These are phyloP conservation scores for Marasmius tenuissimus DNA, from an alignment of 1,284 basidiomycete species.

Conservation along the genomic window DNA sequence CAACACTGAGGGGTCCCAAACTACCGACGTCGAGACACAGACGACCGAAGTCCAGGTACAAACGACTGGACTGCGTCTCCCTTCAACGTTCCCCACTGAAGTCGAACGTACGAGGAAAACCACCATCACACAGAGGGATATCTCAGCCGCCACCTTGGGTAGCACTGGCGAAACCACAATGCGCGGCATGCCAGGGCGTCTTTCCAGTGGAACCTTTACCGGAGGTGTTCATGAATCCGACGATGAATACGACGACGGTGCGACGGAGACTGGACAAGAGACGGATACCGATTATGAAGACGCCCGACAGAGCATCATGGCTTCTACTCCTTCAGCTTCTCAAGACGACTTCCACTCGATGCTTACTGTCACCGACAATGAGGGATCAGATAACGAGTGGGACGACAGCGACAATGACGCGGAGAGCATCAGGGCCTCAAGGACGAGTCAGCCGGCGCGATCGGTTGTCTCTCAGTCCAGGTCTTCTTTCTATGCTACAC, in stretches of 20 bases:
- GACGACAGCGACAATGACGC: conserved; percentile 52
- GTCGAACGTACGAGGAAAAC: conserved; percentile 33
- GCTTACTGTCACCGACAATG: conserved; percentile 70
- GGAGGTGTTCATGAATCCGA: conserved; percentile 28
- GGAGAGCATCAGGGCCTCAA: conserved; percentile 69
- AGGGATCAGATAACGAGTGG: conserved; percentile 58
- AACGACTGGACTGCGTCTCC: conserved; percentile 19
- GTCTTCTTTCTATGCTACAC: conserved; percentile 13
- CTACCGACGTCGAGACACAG: background rate
- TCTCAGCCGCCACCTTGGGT: conserved; percentile 39
- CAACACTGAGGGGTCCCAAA: background rate
- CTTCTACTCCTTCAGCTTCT: conserved; percentile 49
- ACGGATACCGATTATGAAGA: conserved; percentile 79
- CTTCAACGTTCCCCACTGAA: conserved; percentile 32
- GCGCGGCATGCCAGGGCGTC: conserved; percentile 31
- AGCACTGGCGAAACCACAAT: conserved; percentile 45
- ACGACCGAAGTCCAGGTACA: too few species aligned
- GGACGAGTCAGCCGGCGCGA: conserved; percentile 19
- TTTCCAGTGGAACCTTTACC: conserved; percentile 35
- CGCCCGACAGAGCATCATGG: conserved; percentile 70
- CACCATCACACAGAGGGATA: conserved; percentile 48
- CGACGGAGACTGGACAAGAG: conserved; percentile 60
- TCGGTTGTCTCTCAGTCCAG: conserved; percentile 15
- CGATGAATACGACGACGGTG: conserved; percentile 40
- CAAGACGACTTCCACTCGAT: conserved; percentile 77